These are phyloP conservation scores for Vickermania spadyakhi DNA, from an alignment of 208 protist species.

Conservation along the genomic window DNA sequence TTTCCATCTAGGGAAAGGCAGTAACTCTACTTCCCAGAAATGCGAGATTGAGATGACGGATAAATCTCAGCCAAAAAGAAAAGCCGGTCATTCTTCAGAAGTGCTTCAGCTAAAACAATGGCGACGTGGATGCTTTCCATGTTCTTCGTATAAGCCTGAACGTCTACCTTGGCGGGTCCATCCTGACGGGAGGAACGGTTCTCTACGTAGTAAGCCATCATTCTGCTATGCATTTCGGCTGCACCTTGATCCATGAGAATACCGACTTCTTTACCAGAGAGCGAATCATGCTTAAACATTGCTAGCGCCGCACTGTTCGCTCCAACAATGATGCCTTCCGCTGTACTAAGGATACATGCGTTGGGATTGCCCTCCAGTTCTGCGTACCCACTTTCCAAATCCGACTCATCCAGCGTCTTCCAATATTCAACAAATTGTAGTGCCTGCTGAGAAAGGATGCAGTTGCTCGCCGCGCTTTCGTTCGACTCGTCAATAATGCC, in stretches of 20 bases:
- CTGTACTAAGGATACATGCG: slow-evolving; percentile 3
- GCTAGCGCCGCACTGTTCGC: slow-evolving; percentile 3
- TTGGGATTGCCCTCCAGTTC: background rate
- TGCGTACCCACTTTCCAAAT: background rate
- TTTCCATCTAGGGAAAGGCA: too few relatives aligned
- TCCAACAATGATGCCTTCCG: slow-evolving; percentile 7
- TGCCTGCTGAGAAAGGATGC: background rate
- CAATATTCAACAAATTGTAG: slow-evolving; percentile 5
- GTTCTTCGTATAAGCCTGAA: slow-evolving; percentile 1
- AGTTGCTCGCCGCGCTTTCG: background rate
- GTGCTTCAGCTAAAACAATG: slow-evolving; percentile 1
- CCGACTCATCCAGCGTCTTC: background rate
- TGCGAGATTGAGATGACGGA: background rate
- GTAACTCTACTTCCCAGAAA: background rate
- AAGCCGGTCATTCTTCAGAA: slow-evolving; percentile 1
- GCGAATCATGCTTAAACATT: slow-evolving; percentile 6
- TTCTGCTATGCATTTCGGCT: slow-evolving; percentile 5
- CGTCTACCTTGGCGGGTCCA: slow-evolving; percentile 2
- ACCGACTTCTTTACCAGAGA: slow-evolving; percentile 5
- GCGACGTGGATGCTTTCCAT: slow-evolving; percentile 5
- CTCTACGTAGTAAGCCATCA: slow-evolving; percentile 15
- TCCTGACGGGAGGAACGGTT: background rate
- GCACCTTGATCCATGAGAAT: slow-evolving; percentile 11
- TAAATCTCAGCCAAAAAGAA: background rate
- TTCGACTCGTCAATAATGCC: slow-evolving; percentile 7